Base-by-base conservation (phyloP, 108 stramenopile species). In the Cyclostephanos tholiformis region DNA sequence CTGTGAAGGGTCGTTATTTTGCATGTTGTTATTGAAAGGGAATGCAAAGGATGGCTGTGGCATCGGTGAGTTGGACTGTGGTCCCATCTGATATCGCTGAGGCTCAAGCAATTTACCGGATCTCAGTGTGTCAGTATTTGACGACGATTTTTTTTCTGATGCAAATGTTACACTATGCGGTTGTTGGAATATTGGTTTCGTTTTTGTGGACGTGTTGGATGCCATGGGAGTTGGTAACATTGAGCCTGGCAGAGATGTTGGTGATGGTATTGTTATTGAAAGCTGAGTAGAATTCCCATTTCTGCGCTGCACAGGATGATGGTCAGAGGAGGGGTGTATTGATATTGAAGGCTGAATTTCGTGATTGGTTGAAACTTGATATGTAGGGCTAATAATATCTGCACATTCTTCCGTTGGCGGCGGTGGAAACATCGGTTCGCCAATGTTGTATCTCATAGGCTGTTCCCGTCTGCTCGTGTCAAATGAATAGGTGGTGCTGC, bases 31-130 rank as follows among this genome's bases (percentile, higher is more conserved):
- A 53, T 20, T 53, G 2, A 63, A 50, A 44, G 44, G 20, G 22
- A 17, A 52, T 6, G 55, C 63, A 38, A 72, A 53, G 63, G 72
- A 72, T 46, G 63, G 72, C 38, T 53, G 62, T 26, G 72, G 72
- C 52, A 53, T 6, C 23, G 52, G 52, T 20, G 25, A 25, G 53
- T 55, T 55, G 26, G 9, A 13, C 7, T 2, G 53, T 11, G 23
- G 12, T 27, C 25, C 4, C 23, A 55, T 25, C 23, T 55, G 53
- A 55, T 55, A 55, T 16, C 16, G 44, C 44, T 0, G 0, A 46
- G 44, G 44, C 16, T 46, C 44, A 46, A 46, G 16, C 16, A 17
- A 46, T 1, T 13, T 12, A 17, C 2, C 2, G 16, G 44, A 17
- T 14, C 14, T 46, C 16, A 14, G 16, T 46, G 13, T 46, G 61